Evolutionary conservation across 306 rosid genomes (phyloP).

Genomic region (Vachellia pachyceras): DNA sequence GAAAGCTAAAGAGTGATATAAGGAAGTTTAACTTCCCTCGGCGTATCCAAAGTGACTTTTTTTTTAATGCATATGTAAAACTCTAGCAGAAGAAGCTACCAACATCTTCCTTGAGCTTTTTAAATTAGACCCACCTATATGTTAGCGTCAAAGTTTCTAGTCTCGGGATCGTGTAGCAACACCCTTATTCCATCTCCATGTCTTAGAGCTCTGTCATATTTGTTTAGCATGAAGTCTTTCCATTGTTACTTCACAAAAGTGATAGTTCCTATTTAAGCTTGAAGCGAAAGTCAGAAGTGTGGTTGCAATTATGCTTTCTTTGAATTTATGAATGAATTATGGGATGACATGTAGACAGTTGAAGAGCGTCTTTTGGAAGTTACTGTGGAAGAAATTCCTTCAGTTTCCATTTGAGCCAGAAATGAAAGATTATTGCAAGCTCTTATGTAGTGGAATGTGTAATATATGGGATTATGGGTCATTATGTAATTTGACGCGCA

Average conservation of each 20-base stretch:
- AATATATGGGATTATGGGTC: not conserved
- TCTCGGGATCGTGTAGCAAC: not conserved
- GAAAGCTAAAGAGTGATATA: not conserved
- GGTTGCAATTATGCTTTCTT: not conserved
- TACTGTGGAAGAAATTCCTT: conserved; percentile 5
- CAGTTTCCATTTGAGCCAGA: not conserved
- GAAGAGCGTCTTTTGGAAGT: not conserved
- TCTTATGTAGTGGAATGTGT: conserved; percentile 8
- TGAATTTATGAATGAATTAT: conserved; percentile 4
- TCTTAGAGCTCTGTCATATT: not conserved
- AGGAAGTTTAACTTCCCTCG: not conserved
- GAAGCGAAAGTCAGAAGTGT: not conserved
- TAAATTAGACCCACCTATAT: conserved; percentile 4
- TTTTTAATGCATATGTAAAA: not conserved
- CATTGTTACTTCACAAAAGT: not conserved
- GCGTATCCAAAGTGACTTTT: not conserved
- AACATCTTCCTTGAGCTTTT: not conserved
- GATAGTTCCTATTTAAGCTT: not conserved
- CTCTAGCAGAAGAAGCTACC: not conserved
- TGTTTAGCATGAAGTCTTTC: not conserved
- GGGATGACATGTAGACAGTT: not conserved
- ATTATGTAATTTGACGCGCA: not conserved
- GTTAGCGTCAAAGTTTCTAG: not conserved
- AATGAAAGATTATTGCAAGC: not conserved
- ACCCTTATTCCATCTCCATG: too few species aligned